Conservation (phyloP, 2,329 filamentous ascomycete species). For the Diplocarpon mali region DNA sequence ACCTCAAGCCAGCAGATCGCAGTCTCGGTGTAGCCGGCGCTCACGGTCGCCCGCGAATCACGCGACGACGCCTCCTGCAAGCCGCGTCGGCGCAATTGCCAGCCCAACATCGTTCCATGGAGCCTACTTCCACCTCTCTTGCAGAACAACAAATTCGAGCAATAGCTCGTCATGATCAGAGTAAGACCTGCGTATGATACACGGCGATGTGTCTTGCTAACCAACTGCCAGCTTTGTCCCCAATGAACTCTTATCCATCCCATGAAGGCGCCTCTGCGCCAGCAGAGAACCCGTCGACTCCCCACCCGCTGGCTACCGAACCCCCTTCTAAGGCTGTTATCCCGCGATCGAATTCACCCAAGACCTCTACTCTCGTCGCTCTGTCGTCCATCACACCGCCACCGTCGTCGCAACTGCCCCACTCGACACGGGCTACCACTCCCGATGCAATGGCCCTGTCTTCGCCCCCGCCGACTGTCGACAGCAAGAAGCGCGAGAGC, state of each 20-base stretch:
- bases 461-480: conserved; percentile 22
- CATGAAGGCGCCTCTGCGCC: conserved; percentile 18
- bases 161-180: background rate
- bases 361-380: conserved; percentile 14
- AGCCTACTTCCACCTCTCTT: background rate
- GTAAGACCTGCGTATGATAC: no score
- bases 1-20: no score
- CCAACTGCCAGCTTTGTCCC: background rate
- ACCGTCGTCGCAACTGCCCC: conserved; percentile 46
- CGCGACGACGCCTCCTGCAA: background rate
- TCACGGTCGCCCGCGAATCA: no score
- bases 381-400: conserved; percentile 48
- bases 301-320: conserved; percentile 14
- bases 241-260: conserved; percentile 22
- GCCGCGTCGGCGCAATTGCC: background rate
- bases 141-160: background rate
- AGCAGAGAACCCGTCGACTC: conserved; percentile 15
- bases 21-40: no score
- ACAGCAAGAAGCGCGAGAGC: conserved; percentile 16
- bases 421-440: conserved; percentile 11
- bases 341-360: conserved; percentile 9
- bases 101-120: no score
- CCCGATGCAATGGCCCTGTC: conserved; percentile 17
- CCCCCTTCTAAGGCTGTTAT: conserved; percentile 13
- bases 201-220: background rate